Base-by-base conservation (phyloP, 768 basidiomycete genomes). In the Tubosaeta sp. region DNA sequence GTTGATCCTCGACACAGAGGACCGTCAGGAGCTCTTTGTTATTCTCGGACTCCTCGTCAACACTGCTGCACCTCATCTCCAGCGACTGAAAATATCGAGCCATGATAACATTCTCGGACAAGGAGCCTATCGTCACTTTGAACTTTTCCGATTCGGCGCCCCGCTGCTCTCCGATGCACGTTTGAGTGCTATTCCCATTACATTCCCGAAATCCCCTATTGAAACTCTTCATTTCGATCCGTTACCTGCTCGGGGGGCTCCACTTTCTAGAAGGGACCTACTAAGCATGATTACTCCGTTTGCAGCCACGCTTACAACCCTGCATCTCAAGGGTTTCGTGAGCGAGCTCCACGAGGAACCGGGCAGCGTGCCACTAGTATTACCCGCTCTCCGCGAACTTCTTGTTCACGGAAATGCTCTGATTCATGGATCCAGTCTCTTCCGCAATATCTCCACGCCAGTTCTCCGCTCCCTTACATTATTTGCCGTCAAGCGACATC, bases 211-310 rank as follows among this genome's bases (percentile, higher is more conserved):
- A 21, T 55, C 64, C 7, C 30, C 58, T 41, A 56, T 68, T 35
- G 60, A 57, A n/a, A 67, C 61, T 1, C 67, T 71, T 11, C 69
- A 72, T 49, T 61, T 71, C 18, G 71, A 71, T 55, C 70, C 66
- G 27, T 48, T 63, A 34, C 65, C 68, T 30, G 71, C 64, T 43
- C 59, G 59, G 25, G 63, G 53, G 2, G 51, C 57, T 3, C 65
- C 68, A 7, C 61, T 68, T 21, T 63, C 65, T 30, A 59, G 61
- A 43, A 61, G 52, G 31, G 53, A 62, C 29, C 51, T 67, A 5
- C 58, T 69, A 21, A 55, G 63, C 54, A 69, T 66, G 55, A 62
- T 68, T 46, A 57, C 57, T 12, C 63, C 68, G 0, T 62, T 60
- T 44, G 51, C 58, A 24, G 45, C 52, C 46, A 64, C 67, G 13